These are phyloP conservation scores for Neurospora sp. DNA, from an alignment of 2,329 filamentous ascomycete genomes.

Conservation along the genomic window DNA sequence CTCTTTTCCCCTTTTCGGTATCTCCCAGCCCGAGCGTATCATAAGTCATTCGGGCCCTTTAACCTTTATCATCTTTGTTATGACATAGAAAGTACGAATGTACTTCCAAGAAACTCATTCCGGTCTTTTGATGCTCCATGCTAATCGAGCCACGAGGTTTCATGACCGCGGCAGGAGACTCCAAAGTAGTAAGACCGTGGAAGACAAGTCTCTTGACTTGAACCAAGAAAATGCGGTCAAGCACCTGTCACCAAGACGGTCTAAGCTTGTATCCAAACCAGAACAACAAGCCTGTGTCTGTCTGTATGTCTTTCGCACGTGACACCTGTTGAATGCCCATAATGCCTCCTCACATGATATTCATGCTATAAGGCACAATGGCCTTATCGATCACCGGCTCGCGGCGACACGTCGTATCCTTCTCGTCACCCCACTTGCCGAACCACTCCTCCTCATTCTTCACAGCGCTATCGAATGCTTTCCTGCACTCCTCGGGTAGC, in stretches of 20 bases:
- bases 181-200: background rate
- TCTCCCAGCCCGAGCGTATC: background rate
- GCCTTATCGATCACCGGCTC: conserved; percentile 54
- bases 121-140: background rate
- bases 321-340: background rate
- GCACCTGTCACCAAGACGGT: background rate
- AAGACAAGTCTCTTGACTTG: background rate
- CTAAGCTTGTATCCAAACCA: background rate
- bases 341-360: background rate
- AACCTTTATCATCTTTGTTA: background rate
- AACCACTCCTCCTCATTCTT: conserved; percentile 63
- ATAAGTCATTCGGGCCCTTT: background rate
- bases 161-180: no score
- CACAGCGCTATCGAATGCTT: conserved; percentile 60
- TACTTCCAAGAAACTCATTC: background rate
- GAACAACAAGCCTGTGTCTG: background rate
- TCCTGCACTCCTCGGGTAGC: conserved; percentile 60
- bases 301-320: background rate
- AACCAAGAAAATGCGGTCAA: background rate
- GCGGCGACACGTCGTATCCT: conserved; percentile 40
- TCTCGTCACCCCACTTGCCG: conserved; percentile 62
- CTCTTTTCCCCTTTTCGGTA: background rate
- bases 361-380: conserved; percentile 48
- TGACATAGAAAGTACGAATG: background rate
- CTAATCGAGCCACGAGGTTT: background rate